Evolutionary conservation across 768 basidiomycete species (phyloP).

Genomic region (Rhodotorula taiwanensis): DNA sequence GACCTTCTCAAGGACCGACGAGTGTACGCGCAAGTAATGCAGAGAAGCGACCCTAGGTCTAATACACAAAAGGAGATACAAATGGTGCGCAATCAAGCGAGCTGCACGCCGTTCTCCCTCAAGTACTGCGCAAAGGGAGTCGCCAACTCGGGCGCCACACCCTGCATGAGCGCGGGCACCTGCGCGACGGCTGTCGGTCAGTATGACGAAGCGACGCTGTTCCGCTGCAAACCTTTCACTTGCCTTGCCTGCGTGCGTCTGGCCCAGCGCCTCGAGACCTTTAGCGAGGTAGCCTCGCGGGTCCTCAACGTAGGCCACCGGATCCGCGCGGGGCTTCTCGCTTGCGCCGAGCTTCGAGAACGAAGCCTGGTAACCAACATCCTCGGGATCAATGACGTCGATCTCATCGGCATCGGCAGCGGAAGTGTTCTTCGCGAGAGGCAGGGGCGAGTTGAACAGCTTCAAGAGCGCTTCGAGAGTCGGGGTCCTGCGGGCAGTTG

Average conservation of each 20-base stretch:
- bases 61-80: too few relatives aligned
- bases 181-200: background rate
- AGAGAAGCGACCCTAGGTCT: too few relatives aligned
- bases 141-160: constrained; percentile 30
- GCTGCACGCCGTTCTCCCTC: constrained; percentile 10
- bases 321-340: constrained; percentile 53
- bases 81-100: background rate
- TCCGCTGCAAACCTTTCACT: too few relatives aligned
- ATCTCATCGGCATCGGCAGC: constrained; percentile 49
- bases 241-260: constrained; percentile 35
- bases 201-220: background rate
- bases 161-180: constrained; percentile 26
- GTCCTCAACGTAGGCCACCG: constrained; percentile 47
- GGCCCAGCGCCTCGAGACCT: constrained; percentile 20
- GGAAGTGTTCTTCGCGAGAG: constrained; percentile 49
- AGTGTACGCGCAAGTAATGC: too few relatives aligned
- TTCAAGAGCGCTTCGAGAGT: constrained; percentile 64
- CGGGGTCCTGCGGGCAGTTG: constrained; percentile 54
- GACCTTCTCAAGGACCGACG: too few relatives aligned
- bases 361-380: constrained; percentile 88
- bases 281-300: constrained; percentile 39
- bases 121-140: constrained; percentile 33
- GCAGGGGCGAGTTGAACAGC: constrained; percentile 70
- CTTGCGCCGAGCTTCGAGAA: constrained; percentile 86
- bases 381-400: constrained; percentile 73